These are phyloP conservation scores for Penicillium sp. DNA, from an alignment of 2,329 filamentous ascomycete genomes.

Conservation along the genomic window DNA sequence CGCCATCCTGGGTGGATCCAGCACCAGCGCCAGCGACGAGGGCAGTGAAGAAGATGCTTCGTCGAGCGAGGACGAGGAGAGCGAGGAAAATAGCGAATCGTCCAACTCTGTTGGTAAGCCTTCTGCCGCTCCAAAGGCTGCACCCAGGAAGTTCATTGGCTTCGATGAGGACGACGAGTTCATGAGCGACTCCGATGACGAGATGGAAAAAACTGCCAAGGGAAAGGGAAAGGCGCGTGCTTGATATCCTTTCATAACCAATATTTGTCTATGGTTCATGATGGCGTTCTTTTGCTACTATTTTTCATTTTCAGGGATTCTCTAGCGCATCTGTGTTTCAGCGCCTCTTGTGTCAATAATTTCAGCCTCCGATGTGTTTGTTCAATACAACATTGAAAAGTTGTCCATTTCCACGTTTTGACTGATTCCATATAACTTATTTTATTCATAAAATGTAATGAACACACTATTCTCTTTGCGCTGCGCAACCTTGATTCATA, in stretches of 20 bases:
- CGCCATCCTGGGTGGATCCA: constrained; percentile 34
- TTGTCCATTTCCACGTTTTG: background rate
- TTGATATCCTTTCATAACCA: constrained; percentile 14
- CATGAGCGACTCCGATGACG: constrained; percentile 43
- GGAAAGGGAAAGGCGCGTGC: constrained; percentile 37
- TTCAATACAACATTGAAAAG: background rate
- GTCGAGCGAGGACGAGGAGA: constrained; percentile 38
- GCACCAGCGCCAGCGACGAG: constrained; percentile 42
- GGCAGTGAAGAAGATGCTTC: constrained; percentile 33
- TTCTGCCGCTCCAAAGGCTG: constrained; percentile 27
- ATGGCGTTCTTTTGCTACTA: constrained; percentile 16
- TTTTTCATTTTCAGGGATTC: constrained; percentile 3
- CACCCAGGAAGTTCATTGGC: constrained; percentile 42
- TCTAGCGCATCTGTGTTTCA: constrained; percentile 6
- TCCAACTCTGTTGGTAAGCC: constrained; percentile 18
- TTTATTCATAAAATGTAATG: background rate
- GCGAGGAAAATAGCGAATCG: constrained; percentile 34
- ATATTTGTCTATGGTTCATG: constrained; percentile 14
- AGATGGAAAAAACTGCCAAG: constrained; percentile 30
- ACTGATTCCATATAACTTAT: too few relatives aligned
- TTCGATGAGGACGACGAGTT: constrained; percentile 51
- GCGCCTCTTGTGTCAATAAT: constrained; percentile 12
- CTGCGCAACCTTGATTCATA: background rate
- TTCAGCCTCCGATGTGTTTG: background rate
- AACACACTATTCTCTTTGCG: background rate